A percentile compares a stretch with the other conserved stretches of the same genome.
Conservation (phyloP, 345 rosid genomes). For the Geranium brycei region DNA sequence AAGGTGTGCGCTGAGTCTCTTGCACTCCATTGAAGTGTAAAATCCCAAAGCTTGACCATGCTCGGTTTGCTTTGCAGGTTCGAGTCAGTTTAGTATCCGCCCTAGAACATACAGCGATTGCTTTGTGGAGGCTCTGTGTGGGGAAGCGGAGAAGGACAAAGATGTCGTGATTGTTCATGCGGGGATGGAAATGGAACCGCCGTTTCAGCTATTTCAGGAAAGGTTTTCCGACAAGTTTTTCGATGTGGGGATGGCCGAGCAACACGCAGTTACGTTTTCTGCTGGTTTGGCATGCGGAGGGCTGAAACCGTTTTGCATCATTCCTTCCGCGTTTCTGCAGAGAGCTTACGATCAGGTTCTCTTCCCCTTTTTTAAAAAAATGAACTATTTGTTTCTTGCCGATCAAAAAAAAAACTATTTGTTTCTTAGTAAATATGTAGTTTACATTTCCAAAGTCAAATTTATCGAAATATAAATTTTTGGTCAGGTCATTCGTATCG, state of each 20-base stretch:
- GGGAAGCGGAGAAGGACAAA: constrained; percentile 76
- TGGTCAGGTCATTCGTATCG: too few species aligned
- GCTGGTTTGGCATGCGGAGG: constrained; percentile 90
- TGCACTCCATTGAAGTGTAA: not conserved
- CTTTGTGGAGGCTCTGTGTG: constrained; percentile 62
- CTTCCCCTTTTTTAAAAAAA: not conserved
- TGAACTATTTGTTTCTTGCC: too few species aligned
- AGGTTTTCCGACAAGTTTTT: constrained; percentile 63
- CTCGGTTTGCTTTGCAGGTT: constrained; percentile 22
- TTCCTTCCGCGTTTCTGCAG: constrained; percentile 79
- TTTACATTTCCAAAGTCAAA: too few species aligned
- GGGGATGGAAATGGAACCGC: constrained; percentile 65
- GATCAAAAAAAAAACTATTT: too few species aligned
- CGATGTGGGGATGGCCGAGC: constrained; percentile 91
- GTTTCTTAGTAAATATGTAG: too few species aligned
- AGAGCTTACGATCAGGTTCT: constrained; percentile 92
- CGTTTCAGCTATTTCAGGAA: constrained; percentile 50
- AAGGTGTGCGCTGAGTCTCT: constrained; percentile 21
- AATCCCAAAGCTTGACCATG: too few species aligned
- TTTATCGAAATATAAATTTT: too few species aligned
- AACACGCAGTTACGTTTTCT: constrained; percentile 93
- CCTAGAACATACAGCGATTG: constrained; percentile 68
- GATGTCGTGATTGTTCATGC: constrained; percentile 74
- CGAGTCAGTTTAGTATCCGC: constrained; percentile 10
- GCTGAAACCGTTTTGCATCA: constrained; percentile 82